Percentiles rank a stretch among this genome's conserved stretches.
Evolutionary conservation across 2,329 filamentous ascomycete species (phyloP).

Genomic region (Talaromyces sp.): DNA sequence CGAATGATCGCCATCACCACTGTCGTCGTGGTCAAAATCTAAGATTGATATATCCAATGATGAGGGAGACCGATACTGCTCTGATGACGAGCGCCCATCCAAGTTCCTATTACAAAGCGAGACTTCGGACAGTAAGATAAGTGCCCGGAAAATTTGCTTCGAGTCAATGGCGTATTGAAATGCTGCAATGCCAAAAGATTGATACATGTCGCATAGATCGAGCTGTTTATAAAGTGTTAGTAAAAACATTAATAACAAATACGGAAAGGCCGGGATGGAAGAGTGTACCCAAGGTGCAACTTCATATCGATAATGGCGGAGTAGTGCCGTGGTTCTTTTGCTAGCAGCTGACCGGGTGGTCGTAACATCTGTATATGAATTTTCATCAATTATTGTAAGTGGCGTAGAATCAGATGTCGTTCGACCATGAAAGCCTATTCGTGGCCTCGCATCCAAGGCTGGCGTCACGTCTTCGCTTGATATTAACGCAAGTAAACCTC

Average conservation of each 20-base stretch:
- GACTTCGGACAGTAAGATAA: not conserved
- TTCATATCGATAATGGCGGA: constrained; percentile 47
- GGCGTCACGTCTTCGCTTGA: not conserved
- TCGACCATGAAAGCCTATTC: not conserved
- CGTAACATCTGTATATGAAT: not conserved
- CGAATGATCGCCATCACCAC: not conserved
- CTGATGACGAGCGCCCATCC: not conserved
- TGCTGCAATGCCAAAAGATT: constrained; percentile 41
- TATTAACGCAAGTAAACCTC: not conserved
- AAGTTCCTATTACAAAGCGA: not conserved
- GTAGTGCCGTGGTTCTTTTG: not conserved
- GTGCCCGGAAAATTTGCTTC: not conserved
- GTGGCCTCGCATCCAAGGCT: not conserved
- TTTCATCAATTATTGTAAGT: not conserved
- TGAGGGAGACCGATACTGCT: not conserved
- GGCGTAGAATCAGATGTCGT: not conserved
- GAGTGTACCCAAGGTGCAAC: constrained; percentile 45
- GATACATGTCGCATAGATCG: constrained; percentile 43
- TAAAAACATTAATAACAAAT: not conserved
- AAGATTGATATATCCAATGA: not conserved
- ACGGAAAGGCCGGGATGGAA: not conserved
- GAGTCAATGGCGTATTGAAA: constrained; percentile 26
- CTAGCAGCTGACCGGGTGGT: not conserved
- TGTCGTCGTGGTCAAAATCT: not conserved
- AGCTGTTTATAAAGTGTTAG: constrained; percentile 29